Percentiles rank a stretch among this genome's conserved stretches.
phyloP scores from a whole-genome alignment of 306 rosid genomes.

The Fragaria iinumae region DNA sequence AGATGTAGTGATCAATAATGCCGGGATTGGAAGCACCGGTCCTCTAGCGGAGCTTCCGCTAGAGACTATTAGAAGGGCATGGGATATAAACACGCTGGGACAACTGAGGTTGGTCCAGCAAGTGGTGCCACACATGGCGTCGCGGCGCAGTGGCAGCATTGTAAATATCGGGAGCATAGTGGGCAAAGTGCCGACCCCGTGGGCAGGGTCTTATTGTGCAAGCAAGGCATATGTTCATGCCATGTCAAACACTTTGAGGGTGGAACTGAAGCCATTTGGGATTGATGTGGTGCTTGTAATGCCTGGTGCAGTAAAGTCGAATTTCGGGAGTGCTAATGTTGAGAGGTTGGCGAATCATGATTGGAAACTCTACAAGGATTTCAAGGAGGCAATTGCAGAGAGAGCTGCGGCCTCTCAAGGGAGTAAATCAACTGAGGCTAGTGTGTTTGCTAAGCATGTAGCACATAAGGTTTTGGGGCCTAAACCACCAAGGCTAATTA shows the following conservation, averaged over 20 bases:
- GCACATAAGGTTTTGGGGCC: slow-evolving; percentile 48
- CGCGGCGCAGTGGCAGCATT: slow-evolving; percentile 48
- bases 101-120: slow-evolving; percentile 70
- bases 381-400: slow-evolving; percentile 54
- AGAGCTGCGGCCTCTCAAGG: slow-evolving; percentile 80
- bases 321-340: slow-evolving; percentile 54
- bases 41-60: slow-evolving; percentile 78
- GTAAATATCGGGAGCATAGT: slow-evolving; percentile 76
- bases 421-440: slow-evolving; percentile 54
- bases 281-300: slow-evolving; percentile 62
- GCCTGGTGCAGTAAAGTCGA: slow-evolving; percentile 76
- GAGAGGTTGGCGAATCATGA: slow-evolving; percentile 37
- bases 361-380: slow-evolving; percentile 67
- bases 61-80: slow-evolving; percentile 47
- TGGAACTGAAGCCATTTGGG: slow-evolving; percentile 73
- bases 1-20: slow-evolving; percentile 67
- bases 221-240: slow-evolving; percentile 70
- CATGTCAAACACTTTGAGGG: slow-evolving; percentile 54
- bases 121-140: slow-evolving; percentile 77
- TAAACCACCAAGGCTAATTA: slow-evolving; percentile 63
- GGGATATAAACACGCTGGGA: slow-evolving; percentile 77
- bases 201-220: slow-evolving; percentile 84
- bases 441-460: slow-evolving; percentile 62
- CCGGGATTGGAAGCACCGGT: slow-evolving; percentile 70
- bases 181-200: slow-evolving; percentile 67